Evolutionary conservation across 2,329 filamentous ascomycete species (phyloP).

Genomic region (Trichoderma koningiopsis): DNA sequence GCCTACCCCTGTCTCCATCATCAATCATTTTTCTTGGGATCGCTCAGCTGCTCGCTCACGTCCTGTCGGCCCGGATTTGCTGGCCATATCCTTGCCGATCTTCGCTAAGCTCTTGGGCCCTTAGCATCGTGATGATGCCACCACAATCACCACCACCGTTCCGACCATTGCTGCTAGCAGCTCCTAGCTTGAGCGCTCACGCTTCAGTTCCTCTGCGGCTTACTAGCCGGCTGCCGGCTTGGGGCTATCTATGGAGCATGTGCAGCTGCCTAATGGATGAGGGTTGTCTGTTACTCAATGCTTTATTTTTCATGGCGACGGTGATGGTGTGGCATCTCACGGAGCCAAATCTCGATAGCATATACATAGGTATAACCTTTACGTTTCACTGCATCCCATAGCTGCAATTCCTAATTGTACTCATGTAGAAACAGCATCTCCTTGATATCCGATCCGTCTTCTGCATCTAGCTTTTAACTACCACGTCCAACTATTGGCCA

Average conservation of each 20-base stretch:
- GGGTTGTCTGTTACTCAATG: slow-evolving; percentile 2
- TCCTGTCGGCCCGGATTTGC: slow-evolving; percentile 11
- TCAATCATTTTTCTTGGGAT: neutral
- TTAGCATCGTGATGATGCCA: neutral
- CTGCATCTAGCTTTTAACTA: neutral
- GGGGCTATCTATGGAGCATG: neutral
- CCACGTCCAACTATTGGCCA: neutral
- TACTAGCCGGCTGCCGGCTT: neutral
- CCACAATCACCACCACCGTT: neutral
- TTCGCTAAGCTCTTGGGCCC: neutral
- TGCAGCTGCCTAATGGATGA: neutral
- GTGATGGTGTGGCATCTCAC: neutral
- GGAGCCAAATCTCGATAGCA: neutral
- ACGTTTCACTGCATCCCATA: neutral
- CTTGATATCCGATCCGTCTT: no score
- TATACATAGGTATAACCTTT: neutral
- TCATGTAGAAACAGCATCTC: neutral
- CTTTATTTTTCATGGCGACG: neutral
- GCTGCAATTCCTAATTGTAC: neutral
- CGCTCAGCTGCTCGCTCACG: neutral
- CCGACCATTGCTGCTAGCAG: neutral
- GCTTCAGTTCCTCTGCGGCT: neutral
- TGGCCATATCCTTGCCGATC: slow-evolving; percentile 15
- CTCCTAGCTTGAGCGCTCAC: neutral
- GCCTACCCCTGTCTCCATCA: neutral